Percentiles rank a stretch among this genome's conserved stretches.
These are phyloP conservation scores for Colletotrichum viniferum DNA, from an alignment of 2,329 filamentous ascomycete genomes.

Conservation along the genomic window DNA sequence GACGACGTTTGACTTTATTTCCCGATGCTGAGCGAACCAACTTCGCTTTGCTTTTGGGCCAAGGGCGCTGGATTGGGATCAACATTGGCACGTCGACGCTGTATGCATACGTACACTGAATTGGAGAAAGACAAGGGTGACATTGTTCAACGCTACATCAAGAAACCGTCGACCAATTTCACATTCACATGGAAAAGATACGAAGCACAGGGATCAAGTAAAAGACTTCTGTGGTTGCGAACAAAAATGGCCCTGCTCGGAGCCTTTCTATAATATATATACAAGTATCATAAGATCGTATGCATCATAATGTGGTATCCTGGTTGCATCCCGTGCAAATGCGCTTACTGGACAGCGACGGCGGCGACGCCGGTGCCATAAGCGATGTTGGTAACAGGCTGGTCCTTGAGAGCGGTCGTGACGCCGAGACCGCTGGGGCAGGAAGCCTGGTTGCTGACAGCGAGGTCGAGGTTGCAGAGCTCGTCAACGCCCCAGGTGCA, in stretches of 20 bases:
- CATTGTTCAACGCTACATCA: neutral
- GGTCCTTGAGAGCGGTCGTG: conserved; percentile 30
- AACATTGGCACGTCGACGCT: neutral
- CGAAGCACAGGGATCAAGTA: neutral
- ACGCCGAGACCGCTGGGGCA: conserved; percentile 52
- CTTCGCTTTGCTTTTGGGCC: neutral
- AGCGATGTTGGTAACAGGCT: conserved; percentile 54
- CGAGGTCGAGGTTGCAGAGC: conserved; percentile 52
- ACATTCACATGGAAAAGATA: neutral
- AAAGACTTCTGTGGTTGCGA: neutral
- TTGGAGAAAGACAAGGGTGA: neutral
- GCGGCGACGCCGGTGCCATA: conserved; percentile 51
- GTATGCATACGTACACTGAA: neutral
- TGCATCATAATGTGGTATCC: conserved; percentile 7
- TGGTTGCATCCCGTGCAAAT: neutral
- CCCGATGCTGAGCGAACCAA: neutral
- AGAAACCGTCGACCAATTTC: neutral
- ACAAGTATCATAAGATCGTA: conserved; percentile 19
- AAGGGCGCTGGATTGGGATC: neutral
- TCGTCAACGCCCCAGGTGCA: conserved; percentile 58
- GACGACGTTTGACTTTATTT: neutral
- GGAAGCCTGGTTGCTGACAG: conserved; percentile 53
- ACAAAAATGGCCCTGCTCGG: neutral
- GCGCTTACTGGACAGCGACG: conserved; percentile 8
- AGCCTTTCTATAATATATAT: conserved; percentile 4